Evolutionary conservation across 306 rosid genomes (phyloP), one percentile per base, ranked within the genome.

Genomic region (Canavalia ensiformis): DNA sequence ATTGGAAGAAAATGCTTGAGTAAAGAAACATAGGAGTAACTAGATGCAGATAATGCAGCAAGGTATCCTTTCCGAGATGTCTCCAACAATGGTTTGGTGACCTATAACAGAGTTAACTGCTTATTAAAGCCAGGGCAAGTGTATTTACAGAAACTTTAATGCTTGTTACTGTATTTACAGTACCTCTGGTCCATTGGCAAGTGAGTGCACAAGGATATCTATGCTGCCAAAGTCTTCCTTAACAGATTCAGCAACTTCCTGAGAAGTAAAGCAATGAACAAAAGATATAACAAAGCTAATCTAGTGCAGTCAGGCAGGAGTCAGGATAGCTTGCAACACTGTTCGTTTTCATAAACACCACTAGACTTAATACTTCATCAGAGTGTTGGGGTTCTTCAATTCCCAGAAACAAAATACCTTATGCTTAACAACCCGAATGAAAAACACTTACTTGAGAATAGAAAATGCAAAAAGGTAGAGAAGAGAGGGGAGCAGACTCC

Each of bases 161-260:
- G 79, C 13, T 4, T 31, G 52, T 56, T 65, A 83, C 3, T 2
- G 74, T 64, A 78, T 77, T 57, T n/a, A 50, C n/a, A 25, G 12
- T 86, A 95, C 98, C 95, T 95, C 99, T n/a, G 99, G 99, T 72
- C 92, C 98, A 84, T 95, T 95, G 57, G 99, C 99, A 84, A 95
- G 99, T n/a, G 99, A 93, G 88, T 95, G 99, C 81, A 95, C 99
- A 71, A 95, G 98, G 75, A 95, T 92, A 86, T 95, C 99, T 73
- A 95, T 90, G 90, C 92, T 95, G 84, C 99, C 99, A 67, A 90
- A 95, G 86, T 95, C 98, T 62, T 85, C 89, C 88, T 93, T 91
- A 78, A 95, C 96, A 73, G 92, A 83, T 76, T 93, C 97, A 75
- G 93, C 93, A 80, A 85, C 94, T 95, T 95, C 99, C 99, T 95